Base-by-base conservation (phyloP, 75 land plant species). In the Sequoia sempervirens region DNA sequence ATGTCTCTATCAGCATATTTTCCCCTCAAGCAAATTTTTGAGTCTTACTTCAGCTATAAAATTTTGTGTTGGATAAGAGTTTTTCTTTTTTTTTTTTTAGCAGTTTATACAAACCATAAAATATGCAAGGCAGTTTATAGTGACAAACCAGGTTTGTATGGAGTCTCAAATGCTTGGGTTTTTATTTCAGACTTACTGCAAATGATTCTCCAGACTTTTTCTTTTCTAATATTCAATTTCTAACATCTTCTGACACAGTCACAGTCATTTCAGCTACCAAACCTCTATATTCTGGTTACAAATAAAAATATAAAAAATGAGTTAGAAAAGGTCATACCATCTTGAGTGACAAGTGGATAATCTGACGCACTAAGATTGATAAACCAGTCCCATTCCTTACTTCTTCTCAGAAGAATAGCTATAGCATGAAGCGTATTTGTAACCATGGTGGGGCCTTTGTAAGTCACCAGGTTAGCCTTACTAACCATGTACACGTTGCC, bases 301-400 rank as follows among this genome's bases (percentile, higher is more conserved):
- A 52, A 72, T 23, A 28, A 58, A 30, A 85, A 83, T 41, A 32
- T n/a, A 26, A 30, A 36, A 13, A 78, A 43, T 47, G 0, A 6
- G 34, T 23, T 23, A 34, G 36, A 81, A 84, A 81, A 69, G 37
- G 15, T 2, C 50, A 83, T 45, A 83, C 84, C 84, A 52, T 56
- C 80, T 45, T 78, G 80, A 26, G 90, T 61, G 80, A 89, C 86
- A 45, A 89, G 89, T 28, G 90, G 90, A 75, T 89, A 89, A 54
- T 89, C 90, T 7, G 90, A 89, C 30, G 90, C 88, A 45, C 90
- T 89, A 56, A 89, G 84, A 82, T 89, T 89, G 82, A 89, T 89
- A 82, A 89, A 89, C 90, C 90, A 89, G 52, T 89, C 90, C 90
- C 90, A 89, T 18, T 87, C 86, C 66, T 85, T 79, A 36, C 75